Evolutionary conservation across 1,284 basidiomycete genomes (phyloP).

Genomic region (Ustilago crameri): DNA sequence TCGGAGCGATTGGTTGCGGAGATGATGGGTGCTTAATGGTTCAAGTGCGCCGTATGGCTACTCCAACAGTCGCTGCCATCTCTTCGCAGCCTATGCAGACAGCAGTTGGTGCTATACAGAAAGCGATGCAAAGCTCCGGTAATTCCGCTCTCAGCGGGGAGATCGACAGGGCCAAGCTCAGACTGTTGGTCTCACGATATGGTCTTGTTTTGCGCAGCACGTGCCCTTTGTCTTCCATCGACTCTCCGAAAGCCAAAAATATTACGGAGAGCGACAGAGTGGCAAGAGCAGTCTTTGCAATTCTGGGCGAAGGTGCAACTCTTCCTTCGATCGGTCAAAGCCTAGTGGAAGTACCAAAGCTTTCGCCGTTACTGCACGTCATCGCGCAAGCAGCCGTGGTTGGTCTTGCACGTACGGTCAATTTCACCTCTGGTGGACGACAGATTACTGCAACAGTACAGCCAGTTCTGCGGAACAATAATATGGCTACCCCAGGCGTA

Average conservation of each 20-base stretch:
- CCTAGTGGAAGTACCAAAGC: slow-evolving; percentile 22
- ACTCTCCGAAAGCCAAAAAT: background rate
- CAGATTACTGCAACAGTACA: slow-evolving; percentile 18
- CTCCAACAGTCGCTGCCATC: slow-evolving; percentile 1
- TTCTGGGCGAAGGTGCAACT: slow-evolving; percentile 7
- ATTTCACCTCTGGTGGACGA: slow-evolving; percentile 2
- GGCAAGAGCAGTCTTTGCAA: slow-evolving; percentile 4
- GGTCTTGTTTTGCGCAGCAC: slow-evolving; percentile 20
- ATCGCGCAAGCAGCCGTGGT: slow-evolving; percentile 27
- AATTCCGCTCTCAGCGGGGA: background rate
- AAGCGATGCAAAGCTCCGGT: background rate
- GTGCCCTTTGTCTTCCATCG: background rate
- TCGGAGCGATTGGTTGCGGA: background rate
- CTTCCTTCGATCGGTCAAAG: slow-evolving; percentile 15
- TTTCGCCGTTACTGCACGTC: slow-evolving; percentile 23
- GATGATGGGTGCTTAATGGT: slow-evolving; percentile 11
- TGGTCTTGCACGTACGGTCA: slow-evolving; percentile 19
- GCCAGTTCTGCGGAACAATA: slow-evolving; percentile 13
- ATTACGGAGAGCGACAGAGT: background rate
- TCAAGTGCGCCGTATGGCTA: background rate
- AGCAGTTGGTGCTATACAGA: background rate
- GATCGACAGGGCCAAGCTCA: slow-evolving; percentile 5
- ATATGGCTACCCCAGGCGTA: background rate
- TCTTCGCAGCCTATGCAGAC: slow-evolving; percentile 1
- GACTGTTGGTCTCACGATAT: slow-evolving; percentile 27